phyloP scores from a whole-genome alignment of 805 yeast species.

The Suhomyces sp. region DNA sequence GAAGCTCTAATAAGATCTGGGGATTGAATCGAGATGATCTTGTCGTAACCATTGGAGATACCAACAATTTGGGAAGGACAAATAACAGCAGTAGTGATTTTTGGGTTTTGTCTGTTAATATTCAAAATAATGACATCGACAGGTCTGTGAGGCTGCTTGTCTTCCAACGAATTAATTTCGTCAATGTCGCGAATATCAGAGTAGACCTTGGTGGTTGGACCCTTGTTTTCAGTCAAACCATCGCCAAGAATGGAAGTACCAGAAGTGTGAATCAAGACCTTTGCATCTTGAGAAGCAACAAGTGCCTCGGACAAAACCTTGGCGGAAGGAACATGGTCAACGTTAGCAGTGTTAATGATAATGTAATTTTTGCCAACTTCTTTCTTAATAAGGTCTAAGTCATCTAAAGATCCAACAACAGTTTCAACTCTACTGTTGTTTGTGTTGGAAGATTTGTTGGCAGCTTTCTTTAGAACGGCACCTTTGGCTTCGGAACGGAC shows the following conservation, averaged over 20 bases:
- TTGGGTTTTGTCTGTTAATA: slow-evolving; percentile 27
- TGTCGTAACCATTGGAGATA: slow-evolving; percentile 27
- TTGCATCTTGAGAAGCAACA: slow-evolving; percentile 10
- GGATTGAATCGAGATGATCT: slow-evolving; percentile 26
- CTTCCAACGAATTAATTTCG: slow-evolving; percentile 22
- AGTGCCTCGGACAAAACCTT: slow-evolving; percentile 19
- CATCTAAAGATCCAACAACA: slow-evolving; percentile 23
- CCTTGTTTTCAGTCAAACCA: slow-evolving; percentile 12
- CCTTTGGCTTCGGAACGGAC: slow-evolving; percentile 22
- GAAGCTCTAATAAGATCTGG: slow-evolving; percentile 23
- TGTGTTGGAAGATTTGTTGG: slow-evolving; percentile 7
- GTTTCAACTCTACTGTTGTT: slow-evolving; percentile 13
- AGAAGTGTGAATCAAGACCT: slow-evolving; percentile 32
- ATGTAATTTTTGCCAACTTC: slow-evolving; percentile 23
- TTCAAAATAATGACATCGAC: slow-evolving; percentile 29
- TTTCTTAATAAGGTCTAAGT: slow-evolving; percentile 11
- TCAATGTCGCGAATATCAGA: slow-evolving; percentile 22
- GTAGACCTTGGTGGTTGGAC: slow-evolving; percentile 18
- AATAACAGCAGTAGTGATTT: slow-evolving; percentile 26
- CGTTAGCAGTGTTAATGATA: slow-evolving; percentile 31
- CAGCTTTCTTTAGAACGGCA: slow-evolving; percentile 8
- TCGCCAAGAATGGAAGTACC: slow-evolving; percentile 34
- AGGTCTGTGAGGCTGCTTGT: slow-evolving; percentile 29
- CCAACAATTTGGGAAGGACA: slow-evolving; percentile 37
- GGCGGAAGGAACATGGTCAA: slow-evolving; percentile 24